Evolutionary conservation across 352 stramenopile genomes (phyloP).

Genomic region (Thraustochytrium sp.): DNA sequence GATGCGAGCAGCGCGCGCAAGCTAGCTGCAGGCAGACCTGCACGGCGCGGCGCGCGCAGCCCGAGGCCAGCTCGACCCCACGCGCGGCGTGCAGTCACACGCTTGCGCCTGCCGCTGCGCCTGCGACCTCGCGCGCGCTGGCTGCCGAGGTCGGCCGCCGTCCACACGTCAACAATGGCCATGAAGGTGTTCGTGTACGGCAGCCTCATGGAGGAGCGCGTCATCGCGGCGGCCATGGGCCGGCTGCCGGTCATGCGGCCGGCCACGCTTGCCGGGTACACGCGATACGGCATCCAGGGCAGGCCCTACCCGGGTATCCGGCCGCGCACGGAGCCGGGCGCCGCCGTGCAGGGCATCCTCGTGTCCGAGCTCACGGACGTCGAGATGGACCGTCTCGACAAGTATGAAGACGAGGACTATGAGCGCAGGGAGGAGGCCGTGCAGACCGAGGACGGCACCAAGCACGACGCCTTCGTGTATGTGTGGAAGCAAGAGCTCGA

Average conservation of each 20-base stretch:
- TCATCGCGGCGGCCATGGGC: background rate
- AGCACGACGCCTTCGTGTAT: slow-evolving; percentile 27
- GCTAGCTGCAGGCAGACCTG: too few species aligned
- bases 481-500: slow-evolving; percentile 48
- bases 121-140: too few species aligned
- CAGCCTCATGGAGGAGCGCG: slow-evolving; percentile 1
- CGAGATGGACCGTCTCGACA: slow-evolving; percentile 22
- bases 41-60: too few species aligned
- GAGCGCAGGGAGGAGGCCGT: background rate
- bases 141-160: too few species aligned
- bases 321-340: background rate
- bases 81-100: too few species aligned
- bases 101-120: too few species aligned
- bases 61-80: too few species aligned
- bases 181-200: slow-evolving; percentile 39
- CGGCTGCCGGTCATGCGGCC: background rate
- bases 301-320: background rate
- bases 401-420: slow-evolving; percentile 46
- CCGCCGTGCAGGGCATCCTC: background rate
- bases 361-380: background rate
- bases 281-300: background rate
- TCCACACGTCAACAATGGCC: background rate
- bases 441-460: background rate
- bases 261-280: background rate
- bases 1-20: too few species aligned